Evolutionary conservation across 2,329 filamentous ascomycete species (phyloP).

Genomic region (Didymella pomorum): DNA sequence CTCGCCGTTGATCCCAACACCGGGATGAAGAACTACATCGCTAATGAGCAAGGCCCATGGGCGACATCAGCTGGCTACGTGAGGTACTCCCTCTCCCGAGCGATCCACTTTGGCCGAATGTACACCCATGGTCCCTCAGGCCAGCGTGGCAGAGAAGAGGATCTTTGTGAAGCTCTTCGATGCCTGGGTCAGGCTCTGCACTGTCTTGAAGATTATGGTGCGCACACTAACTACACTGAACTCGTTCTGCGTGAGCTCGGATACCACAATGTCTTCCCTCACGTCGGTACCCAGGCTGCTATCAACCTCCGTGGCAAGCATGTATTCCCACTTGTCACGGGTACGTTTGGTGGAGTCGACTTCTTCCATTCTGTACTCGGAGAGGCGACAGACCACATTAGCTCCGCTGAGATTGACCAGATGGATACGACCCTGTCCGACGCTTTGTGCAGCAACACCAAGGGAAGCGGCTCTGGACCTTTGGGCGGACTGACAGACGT

Average conservation of each 20-base stretch:
- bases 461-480: conserved; percentile 42
- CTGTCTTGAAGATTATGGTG: conserved; percentile 63
- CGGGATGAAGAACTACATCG: conserved; percentile 99
- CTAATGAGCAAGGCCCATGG: conserved; percentile 87
- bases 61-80: conserved; percentile 89
- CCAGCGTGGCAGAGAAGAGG: conserved; percentile 53
- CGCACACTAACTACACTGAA: conserved; percentile 64
- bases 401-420: conserved; percentile 58
- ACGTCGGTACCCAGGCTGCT: conserved; percentile 57
- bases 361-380: conserved; percentile 61
- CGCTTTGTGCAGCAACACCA: conserved; percentile 46
- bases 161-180: conserved; percentile 59
- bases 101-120: conserved; percentile 58
- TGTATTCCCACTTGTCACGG: conserved; percentile 62
- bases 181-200: conserved; percentile 63
- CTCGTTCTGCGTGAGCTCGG: conserved; percentile 62
- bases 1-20: conserved; percentile 54
- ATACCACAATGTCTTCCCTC: conserved; percentile 60
- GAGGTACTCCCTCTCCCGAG: conserved; percentile 57
- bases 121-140: conserved; percentile 56
- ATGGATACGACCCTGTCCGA: conserved; percentile 55
- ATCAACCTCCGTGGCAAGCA: conserved; percentile 58
- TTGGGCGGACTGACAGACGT: conserved; percentile 68
- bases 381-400: conserved; percentile 60
- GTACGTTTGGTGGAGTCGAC: conserved; percentile 63